A percentile compares a stretch with the other conserved stretches of the same genome.
Conservation (phyloP, 129 eudicot genomes). For the Mikania micrantha region DNA sequence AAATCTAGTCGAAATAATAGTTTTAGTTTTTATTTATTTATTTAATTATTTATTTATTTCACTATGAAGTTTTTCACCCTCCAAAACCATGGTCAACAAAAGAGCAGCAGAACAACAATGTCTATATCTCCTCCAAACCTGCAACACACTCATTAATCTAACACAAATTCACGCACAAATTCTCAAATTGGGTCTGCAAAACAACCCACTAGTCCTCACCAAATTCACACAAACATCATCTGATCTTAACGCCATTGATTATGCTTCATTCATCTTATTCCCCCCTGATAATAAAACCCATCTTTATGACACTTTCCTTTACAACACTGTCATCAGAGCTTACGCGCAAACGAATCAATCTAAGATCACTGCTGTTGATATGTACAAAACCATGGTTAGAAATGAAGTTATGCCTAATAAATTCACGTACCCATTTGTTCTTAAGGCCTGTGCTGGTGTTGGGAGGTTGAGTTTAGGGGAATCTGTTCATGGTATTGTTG, state of each 20-base stretch:
- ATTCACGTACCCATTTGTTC: slow-evolving; percentile 75
- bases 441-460: slow-evolving; percentile 78
- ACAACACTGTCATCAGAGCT: slow-evolving; percentile 70
- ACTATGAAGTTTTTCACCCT: too few relatives aligned
- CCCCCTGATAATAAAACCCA: slow-evolving; percentile 32
- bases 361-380: slow-evolving; percentile 25
- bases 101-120: slow-evolving; percentile 68
- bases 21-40: too few relatives aligned
- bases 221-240: slow-evolving; percentile 65
- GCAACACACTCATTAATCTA: slow-evolving; percentile 54
- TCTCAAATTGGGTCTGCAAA: slow-evolving; percentile 56
- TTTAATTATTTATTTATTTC: too few relatives aligned
- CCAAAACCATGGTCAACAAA: slow-evolving; percentile 29
- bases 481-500: slow-evolving; percentile 50
- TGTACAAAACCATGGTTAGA: slow-evolving; percentile 43
- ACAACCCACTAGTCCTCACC: slow-evolving; percentile 76
- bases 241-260: slow-evolving; percentile 38
- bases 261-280: slow-evolving; percentile 57
- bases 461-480: slow-evolving; percentile 41
- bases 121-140: slow-evolving; percentile 51
- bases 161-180: slow-evolving; percentile 51
- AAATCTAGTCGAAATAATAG: too few relatives aligned
- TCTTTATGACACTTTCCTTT: slow-evolving; percentile 63
- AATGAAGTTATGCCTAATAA: slow-evolving; percentile 54
- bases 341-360: slow-evolving; percentile 40